Evolutionary conservation across 2,329 filamentous ascomycete genomes (phyloP).

Genomic region (Colletotrichum sp.): DNA sequence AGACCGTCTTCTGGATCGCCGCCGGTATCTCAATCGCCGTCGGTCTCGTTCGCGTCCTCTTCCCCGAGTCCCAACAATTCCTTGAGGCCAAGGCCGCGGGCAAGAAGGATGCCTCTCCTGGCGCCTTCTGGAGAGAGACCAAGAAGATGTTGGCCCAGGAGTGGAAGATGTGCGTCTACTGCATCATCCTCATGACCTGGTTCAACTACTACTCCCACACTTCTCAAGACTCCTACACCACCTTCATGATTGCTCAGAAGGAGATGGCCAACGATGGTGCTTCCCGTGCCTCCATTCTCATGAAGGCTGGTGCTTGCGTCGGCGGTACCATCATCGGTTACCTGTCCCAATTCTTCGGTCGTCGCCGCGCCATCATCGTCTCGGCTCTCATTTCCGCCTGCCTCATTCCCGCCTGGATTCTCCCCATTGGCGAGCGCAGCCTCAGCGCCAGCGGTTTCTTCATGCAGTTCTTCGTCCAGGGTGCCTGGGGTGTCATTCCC

Average conservation of each 20-base stretch:
- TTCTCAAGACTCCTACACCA: slow-evolving; percentile 82
- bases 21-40: slow-evolving; percentile 71
- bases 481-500: slow-evolving; percentile 71
- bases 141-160: slow-evolving; percentile 71
- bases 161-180: slow-evolving; percentile 81
- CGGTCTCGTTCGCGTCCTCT: slow-evolving; percentile 69
- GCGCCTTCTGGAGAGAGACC: slow-evolving; percentile 72
- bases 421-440: slow-evolving; percentile 62
- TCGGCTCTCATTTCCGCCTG: slow-evolving; percentile 64
- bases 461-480: slow-evolving; percentile 72
- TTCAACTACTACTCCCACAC: slow-evolving; percentile 80
- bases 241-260: slow-evolving; percentile 78
- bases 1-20: slow-evolving; percentile 74
- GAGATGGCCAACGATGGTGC: slow-evolving; percentile 68
- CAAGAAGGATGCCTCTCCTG: slow-evolving; percentile 43
- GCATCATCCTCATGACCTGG: slow-evolving; percentile 79
- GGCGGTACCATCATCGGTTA: slow-evolving; percentile 79
- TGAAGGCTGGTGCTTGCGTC: slow-evolving; percentile 79
- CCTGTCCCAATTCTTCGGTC: slow-evolving; percentile 75
- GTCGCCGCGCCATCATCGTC: slow-evolving; percentile 70
- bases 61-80: slow-evolving; percentile 80
- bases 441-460: slow-evolving; percentile 72
- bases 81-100: slow-evolving; percentile 69
- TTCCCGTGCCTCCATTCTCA: slow-evolving; percentile 78
- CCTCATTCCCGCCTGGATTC: slow-evolving; percentile 74